Evolutionary conservation across 805 yeast genomes (phyloP), one percentile per base, ranked within the genome.

Genomic region (Metschnikowia corniflorae): DNA sequence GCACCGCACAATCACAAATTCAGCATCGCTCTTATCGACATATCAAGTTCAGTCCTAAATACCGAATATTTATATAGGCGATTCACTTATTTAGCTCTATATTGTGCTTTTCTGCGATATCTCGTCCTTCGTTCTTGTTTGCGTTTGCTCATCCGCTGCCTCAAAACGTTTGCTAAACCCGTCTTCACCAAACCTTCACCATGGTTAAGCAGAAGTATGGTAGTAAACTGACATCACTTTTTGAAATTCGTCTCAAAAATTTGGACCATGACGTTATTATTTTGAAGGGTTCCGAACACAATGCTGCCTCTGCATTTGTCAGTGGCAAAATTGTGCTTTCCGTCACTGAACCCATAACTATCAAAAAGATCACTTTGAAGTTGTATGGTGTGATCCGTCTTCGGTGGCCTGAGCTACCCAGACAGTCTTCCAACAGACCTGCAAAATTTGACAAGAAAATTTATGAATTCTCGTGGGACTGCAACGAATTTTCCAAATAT

Each of bases 381-480:
- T 57, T 93, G 16, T 74, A 77, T 38, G 86, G 89, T 2, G 80
- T 80, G 2, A 54, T 88, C 37, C 71, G 80, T 33, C 56, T 87
- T 32, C 74, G 78, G 46, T 80, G 87, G 77, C 63, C 66, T 12
- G 68, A 66, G 26, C 40, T 73, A 7, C 75, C 71, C 35, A 74
- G 78, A 0, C 35, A 33, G 13, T 46, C 70, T 25, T 59, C 63
- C 39, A 53, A 68, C 18, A 64, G 73, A 54, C 77, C 80, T 16
- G 57, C 63, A 32, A 68, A 69, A 29, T 77, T 73, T 51, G 83
- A 80, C 37, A 78, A 75, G 49, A 68, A 75, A 27, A 58, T 91
- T 12, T 89, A 74, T 56, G 95, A 87, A 49, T 82, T 83, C 54
- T 70, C 65, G 27, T 86, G 95, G 96, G 87, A 82, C 47, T 71